A percentile compares a stretch with the other conserved stretches of the same genome.
phyloP scores from a whole-genome alignment of 352 stramenopile species.

The Pythium phragmiticola region DNA sequence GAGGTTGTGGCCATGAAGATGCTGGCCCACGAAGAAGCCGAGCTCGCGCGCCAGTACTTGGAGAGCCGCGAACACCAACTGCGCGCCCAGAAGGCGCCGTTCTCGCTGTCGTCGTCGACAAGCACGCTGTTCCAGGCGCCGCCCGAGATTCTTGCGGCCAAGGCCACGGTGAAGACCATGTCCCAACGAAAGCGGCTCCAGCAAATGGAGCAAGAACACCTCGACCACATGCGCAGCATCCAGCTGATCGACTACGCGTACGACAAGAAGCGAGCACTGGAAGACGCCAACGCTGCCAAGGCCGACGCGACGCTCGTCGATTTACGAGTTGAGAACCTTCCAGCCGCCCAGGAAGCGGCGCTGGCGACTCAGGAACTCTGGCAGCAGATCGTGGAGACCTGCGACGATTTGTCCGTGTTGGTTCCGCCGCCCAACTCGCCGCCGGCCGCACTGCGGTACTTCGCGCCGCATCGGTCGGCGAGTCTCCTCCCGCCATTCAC shows the following conservation, averaged over 20 bases:
- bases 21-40: constrained; percentile 48
- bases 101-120: constrained; percentile 59
- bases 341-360: constrained; percentile 31
- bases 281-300: constrained; percentile 45
- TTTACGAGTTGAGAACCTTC: constrained; percentile 37
- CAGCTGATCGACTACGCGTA: constrained; percentile 75
- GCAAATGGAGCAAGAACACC: constrained; percentile 54
- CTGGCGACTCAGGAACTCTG: constrained; percentile 49
- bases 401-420: constrained; percentile 43
- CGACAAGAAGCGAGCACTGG: constrained; percentile 52
- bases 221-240: constrained; percentile 66
- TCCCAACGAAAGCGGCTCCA: constrained; percentile 41
- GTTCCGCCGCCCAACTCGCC: constrained; percentile 62
- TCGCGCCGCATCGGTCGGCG: constrained; percentile 35
- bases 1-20: constrained; percentile 63
- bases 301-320: constrained; percentile 55
- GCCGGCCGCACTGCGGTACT: constrained; percentile 64
- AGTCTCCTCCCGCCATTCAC: constrained; percentile 49
- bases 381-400: constrained; percentile 45
- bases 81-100: constrained; percentile 45
- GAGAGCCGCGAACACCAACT: constrained; percentile 48
- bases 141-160: constrained; percentile 62
- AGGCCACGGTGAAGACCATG: constrained; percentile 49
- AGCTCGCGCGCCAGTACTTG: constrained; percentile 41
- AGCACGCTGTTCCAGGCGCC: constrained; percentile 69